Evolutionary conservation across 192 early-diverging fungal genomes (phyloP).

Genomic region (Cladochytrium replicatum): DNA sequence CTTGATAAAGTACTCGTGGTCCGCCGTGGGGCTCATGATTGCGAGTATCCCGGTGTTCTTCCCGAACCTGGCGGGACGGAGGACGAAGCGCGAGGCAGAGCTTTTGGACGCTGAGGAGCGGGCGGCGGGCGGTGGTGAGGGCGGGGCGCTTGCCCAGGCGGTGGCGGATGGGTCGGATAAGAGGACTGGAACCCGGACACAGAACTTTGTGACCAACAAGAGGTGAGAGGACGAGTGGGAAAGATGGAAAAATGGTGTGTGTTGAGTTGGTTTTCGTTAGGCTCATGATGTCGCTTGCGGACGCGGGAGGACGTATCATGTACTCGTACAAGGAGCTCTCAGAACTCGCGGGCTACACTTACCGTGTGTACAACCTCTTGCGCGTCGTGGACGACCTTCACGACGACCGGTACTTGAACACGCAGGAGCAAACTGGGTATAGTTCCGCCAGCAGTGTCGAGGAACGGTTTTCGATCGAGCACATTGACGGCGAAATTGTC

Average conservation of each 20-base stretch:
- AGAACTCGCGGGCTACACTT: conserved; percentile 83
- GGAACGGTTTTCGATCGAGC: too few species aligned
- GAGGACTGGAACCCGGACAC: conserved; percentile 48
- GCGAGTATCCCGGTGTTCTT: conserved; percentile 84
- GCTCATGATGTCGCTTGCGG: conserved; percentile 74
- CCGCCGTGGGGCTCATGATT: conserved; percentile 73
- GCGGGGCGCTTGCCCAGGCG: background rate
- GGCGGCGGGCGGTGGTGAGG: background rate
- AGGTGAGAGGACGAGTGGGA: conserved; percentile 22
- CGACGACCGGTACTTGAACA: conserved; percentile 22
- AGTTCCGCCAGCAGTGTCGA: too few species aligned
- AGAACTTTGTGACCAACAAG: conserved; percentile 86
- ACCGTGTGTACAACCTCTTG: conserved; percentile 76
- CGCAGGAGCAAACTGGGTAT: too few species aligned
- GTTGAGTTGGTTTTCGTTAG: conserved; percentile 24
- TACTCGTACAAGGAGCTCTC: conserved; percentile 86
- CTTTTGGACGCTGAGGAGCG: background rate
- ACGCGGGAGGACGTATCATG: conserved; percentile 95
- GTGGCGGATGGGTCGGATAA: background rate
- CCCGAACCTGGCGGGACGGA: conserved; percentile 37
- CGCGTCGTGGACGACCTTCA: conserved; percentile 66
- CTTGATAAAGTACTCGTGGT: conserved; percentile 95
- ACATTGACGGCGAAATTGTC: too few species aligned
- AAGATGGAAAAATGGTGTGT: too few species aligned
- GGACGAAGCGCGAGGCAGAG: conserved; percentile 18